Base-by-base conservation (phyloP, 164 flowering plant species). In the Chimonanthus salicifolius region DNA sequence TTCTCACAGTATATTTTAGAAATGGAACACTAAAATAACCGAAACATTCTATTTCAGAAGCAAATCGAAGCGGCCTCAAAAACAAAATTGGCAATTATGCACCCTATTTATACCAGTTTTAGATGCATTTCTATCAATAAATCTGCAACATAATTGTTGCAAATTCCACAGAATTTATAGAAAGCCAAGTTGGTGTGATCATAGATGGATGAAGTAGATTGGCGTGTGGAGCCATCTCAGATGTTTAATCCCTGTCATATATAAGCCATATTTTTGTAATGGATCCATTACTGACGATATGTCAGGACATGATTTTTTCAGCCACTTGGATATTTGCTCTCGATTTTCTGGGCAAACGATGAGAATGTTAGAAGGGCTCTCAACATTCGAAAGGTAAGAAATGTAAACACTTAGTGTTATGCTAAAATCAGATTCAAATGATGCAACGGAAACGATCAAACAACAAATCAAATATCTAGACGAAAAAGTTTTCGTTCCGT, bases 311-410 rank as follows among this genome's bases (percentile, higher is more conserved):
- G 4, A 15, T 33, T 51, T 70, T 33, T 45, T 18, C 63, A 71
- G 64, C 0, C 2, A 2, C 16, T 13, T 58, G 20, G 21, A 2
- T 58, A 71, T 71, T 2, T 54, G 63, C 48, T 58, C 4, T 43
- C 72, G 2, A 13, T 43, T 44, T 71, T 10, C 49, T 71, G 72
- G 72, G 64, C 72, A 15, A 58, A 71, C 44, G 64, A 33, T 49
- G 33, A 21, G 2, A 58, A 43, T 43, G 72, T 71, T 5, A 58
- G 72, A 16, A 58, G 58, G 64, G 72, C 72, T 33, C 72, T 58
- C 7, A 49, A 58, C 48, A 9, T 71, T 13, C 64, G 18, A 4
- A 58, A 71, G 72, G 72, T 71, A 71, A 13, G 45, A 21, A 16
- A 16, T 6, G 7, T 62, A 20, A 21, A 20, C 15, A 16, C 64